These are phyloP conservation scores for Kuraishia ogatae DNA, from an alignment of 805 yeast species.

Conservation along the genomic window DNA sequence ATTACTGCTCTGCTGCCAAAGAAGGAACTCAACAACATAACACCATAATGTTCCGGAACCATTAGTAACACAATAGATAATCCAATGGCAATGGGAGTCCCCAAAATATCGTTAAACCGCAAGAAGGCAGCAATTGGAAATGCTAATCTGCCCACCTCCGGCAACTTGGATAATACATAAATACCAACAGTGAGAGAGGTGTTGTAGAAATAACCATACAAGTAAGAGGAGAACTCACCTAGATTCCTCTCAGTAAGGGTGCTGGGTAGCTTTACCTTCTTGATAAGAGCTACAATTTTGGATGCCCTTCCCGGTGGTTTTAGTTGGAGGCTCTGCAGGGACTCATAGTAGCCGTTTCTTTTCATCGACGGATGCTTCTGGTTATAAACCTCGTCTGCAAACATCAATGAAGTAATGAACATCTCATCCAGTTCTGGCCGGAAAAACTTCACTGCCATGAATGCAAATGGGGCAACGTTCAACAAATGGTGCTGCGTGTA, in stretches of 20 bases:
- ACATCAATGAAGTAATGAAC: conserved; percentile 28
- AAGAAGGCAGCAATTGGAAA: conserved; percentile 35
- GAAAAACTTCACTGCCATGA: conserved; percentile 26
- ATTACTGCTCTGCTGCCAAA: conserved; percentile 38
- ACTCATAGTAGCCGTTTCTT: conserved; percentile 11
- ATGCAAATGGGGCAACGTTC: conserved; percentile 30
- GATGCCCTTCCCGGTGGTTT: neutral
- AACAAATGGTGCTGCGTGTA: conserved; percentile 28
- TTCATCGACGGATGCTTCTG: conserved; percentile 28
- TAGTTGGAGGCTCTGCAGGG: neutral
- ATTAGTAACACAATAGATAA: conserved; percentile 27
- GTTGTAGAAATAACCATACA: conserved; percentile 17
- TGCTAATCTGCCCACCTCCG: conserved; percentile 32
- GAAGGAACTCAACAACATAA: conserved; percentile 30
- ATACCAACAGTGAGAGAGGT: conserved; percentile 21
- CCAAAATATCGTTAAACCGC: conserved; percentile 33
- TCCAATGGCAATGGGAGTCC: conserved; percentile 32
- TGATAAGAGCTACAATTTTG: neutral
- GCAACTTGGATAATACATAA: conserved; percentile 26
- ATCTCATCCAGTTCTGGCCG: conserved; percentile 30
- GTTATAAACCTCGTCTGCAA: conserved; percentile 28
- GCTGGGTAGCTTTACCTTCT: neutral
- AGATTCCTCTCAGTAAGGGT: neutral
- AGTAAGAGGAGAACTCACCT: conserved; percentile 12
- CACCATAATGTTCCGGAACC: conserved; percentile 25